Evolutionary conservation across 371 early-diverging fungal species (phyloP), one percentile per base, ranked within the genome.

Genomic region (Mycotypha africana): DNA sequence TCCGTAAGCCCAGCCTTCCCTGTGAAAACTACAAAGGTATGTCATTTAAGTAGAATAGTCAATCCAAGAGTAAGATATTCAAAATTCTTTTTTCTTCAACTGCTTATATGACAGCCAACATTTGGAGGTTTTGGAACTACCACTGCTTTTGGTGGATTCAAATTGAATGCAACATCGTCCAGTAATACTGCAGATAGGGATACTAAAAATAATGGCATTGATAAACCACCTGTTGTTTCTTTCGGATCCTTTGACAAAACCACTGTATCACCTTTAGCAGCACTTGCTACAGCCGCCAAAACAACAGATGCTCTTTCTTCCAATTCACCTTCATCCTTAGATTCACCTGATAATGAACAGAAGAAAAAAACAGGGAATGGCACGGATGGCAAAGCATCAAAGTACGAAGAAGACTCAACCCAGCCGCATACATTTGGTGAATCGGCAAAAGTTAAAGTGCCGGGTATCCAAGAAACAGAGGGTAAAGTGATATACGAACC

Each of bases 241-340:
- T 71, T 67, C 45, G 54, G 60, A 16, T 60, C 68, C 1, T 71
- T 71, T 58, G 71, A 60, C 37, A 65, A 59, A 30, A 53, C 70
- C 15, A 54, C 67, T 9, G 46, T 59, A 3, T 68, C 72, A 5
- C 66, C 72, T 28, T 68, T 68, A 42, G 65, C 63, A 10, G 35
- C 63, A 32, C 54, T 59, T 17, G 68, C 68, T 25, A 61, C 64
- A 21, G 56, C 49, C 38, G 38, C 48, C 9, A 41, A 23, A 17
- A 63, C 60, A 52, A 58, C 66, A 0, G 45, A 60, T 7, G 28
- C 60, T 22, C 30, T 48, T 20, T 41, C 45, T 14, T 14, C 54
- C 21, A 36, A 24, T 12, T 36, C 42, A 17, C 17, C 43, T 21
- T 16, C 31, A 7, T 2, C 42, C 2, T n/a, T n/a, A n/a, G n/a